Percentiles rank a stretch among this genome's conserved stretches.
Evolutionary conservation across 1,139 yeast genomes (phyloP).

Genomic region (Spathaspora sp.): DNA sequence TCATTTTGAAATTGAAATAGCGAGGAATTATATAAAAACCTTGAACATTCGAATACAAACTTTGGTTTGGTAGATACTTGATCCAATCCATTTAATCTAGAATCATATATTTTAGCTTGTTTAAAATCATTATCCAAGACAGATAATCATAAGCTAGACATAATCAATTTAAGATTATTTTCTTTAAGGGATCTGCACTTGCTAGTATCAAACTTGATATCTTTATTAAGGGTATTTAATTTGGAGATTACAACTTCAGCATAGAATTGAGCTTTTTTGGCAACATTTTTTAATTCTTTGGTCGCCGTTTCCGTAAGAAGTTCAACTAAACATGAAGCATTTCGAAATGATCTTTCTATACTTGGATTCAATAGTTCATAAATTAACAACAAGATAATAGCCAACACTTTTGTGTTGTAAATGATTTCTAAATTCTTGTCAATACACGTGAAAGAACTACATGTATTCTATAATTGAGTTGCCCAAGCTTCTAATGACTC

Average conservation of each 20-base stretch:
- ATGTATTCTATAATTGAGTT: slow-evolving; percentile 26
- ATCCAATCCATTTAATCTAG: slow-evolving; percentile 3
- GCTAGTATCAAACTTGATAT: slow-evolving; percentile 2
- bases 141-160: slow-evolving; percentile 10
- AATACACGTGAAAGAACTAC: slow-evolving; percentile 11
- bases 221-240: slow-evolving; percentile 7
- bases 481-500: slow-evolving; percentile 17
- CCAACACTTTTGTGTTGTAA: slow-evolving; percentile 18
- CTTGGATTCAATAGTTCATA: slow-evolving; percentile 18
- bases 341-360: slow-evolving; percentile 17
- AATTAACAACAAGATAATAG: slow-evolving; percentile 20
- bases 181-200: slow-evolving; percentile 5
- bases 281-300: slow-evolving; percentile 12
- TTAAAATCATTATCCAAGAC: slow-evolving; percentile 6
- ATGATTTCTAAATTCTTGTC: slow-evolving; percentile 11
- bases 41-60: slow-evolving; percentile 11
- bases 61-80: slow-evolving; percentile 3
- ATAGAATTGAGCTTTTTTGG: slow-evolving; percentile 11
- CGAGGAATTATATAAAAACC: slow-evolving; percentile 9
- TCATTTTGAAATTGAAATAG: slow-evolving; percentile 6
- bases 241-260: slow-evolving; percentile 7
- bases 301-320: slow-evolving; percentile 13
- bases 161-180: slow-evolving; percentile 6
- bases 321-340: slow-evolving; percentile 18
- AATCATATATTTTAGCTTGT: slow-evolving; percentile 7